Base-by-base conservation (phyloP, 768 basidiomycete species). In the Melanogaster broomeanus region DNA sequence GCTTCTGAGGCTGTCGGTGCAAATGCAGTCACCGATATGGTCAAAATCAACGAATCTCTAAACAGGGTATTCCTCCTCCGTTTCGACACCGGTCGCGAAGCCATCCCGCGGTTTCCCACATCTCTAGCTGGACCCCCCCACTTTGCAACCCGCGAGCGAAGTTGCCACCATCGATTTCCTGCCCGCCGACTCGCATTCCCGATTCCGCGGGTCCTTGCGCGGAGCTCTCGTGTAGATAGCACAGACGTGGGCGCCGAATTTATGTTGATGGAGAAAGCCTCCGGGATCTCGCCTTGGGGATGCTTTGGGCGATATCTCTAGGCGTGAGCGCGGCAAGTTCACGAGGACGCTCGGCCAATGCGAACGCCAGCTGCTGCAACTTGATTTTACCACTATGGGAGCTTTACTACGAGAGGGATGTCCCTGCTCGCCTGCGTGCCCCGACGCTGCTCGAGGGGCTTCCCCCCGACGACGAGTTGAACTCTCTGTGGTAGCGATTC, bases 81-180 rank as follows among this genome's bases (percentile, higher is more conserved):
- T 6, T 59, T 59, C 6, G 52, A 50, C 42, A 56, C 41, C 22
- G 54, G 35, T 48, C 21, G 28, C 22, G 46, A 59, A 44, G 44
- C 55, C 46, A 49, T 59, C n/a, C 54, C 58, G 40, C 55, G 55
- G 8, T 44, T 60, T 25, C 52, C 60, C 3, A 56, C 46, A 31
- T 55, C 61, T 13, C 38, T 71, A 4, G 64, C 64, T 16, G 69
- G 63, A 1, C 66, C 66, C 9, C 48, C 57, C 10, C 62, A 58
- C 45, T 52, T 67, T 37, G 51, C 55, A 15, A 72, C 69, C n/a
- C 3, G 72, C 72, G 7, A 73, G 71, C 46, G 72, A 72, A 45
- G 72, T 71, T 4, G 72, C 71, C 13, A 73, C 72, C 4, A 64
- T 72, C 54, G 60, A 72, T 22, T 73, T 61, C 45, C 50, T 58